These are phyloP conservation scores for Sclerotinia glacialis DNA, from an alignment of 2,329 filamentous ascomycete species.

Conservation along the genomic window DNA sequence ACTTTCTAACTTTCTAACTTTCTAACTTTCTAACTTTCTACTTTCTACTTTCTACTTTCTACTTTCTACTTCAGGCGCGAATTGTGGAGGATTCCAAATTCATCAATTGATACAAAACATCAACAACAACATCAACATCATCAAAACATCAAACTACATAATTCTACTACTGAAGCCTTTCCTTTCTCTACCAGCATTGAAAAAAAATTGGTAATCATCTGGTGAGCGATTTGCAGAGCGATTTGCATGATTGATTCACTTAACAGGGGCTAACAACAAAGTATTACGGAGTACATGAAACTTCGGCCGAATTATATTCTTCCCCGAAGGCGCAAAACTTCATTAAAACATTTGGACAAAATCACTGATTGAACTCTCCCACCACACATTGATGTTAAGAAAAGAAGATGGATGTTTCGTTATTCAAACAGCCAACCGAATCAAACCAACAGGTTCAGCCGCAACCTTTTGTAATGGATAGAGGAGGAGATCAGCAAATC, in stretches of 20 bases:
- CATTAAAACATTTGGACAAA: background rate
- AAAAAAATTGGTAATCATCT: no score
- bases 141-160: background rate
- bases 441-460: background rate
- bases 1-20: no score
- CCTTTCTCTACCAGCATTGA: background rate
- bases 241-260: no score
- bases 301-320: background rate
- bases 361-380: background rate
- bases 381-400: background rate
- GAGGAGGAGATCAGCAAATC: conserved; percentile 10
- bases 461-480: background rate
- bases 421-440: background rate
- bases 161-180: background rate
- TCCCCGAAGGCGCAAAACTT: background rate
- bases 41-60: no score
- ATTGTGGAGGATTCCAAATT: background rate
- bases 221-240: background rate
- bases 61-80: background rate
- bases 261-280: background rate
- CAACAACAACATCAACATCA: background rate
- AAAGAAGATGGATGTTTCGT: conserved; percentile 3
- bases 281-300: background rate
- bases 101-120: background rate
- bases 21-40: no score